Conservation (phyloP, 345 rosid genomes). For the Rhizophora mangle region DNA sequence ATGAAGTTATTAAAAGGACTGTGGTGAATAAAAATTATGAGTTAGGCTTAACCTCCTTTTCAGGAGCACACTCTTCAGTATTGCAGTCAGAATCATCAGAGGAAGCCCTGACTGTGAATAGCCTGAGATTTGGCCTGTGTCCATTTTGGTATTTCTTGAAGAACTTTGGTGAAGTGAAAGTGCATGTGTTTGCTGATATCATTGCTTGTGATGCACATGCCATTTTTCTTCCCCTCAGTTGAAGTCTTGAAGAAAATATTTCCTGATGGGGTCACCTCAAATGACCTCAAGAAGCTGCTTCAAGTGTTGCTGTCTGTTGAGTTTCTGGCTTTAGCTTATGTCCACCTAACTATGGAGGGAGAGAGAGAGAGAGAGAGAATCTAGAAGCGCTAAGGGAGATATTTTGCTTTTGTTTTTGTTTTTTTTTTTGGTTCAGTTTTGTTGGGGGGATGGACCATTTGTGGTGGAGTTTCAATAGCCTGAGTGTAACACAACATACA, state of each 20-base stretch:
- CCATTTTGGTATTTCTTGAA: constrained; percentile 16
- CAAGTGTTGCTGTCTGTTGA: background rate
- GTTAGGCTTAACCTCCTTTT: constrained; percentile 61
- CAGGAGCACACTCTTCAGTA: constrained; percentile 91
- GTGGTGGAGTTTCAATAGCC: constrained; percentile 16
- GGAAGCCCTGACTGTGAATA: constrained; percentile 52
- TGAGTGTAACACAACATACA: background rate
- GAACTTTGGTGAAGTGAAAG: constrained; percentile 48
- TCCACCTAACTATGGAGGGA: no score
- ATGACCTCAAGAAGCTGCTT: constrained; percentile 4
- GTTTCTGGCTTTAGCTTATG: background rate
- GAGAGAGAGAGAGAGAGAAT: background rate
- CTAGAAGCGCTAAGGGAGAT: background rate
- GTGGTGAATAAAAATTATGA: background rate
- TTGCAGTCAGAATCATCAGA: constrained; percentile 74
- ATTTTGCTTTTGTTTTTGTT: background rate
- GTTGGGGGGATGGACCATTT: background rate
- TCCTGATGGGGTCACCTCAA: background rate
- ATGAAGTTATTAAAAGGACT: no score
- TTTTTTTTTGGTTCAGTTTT: background rate
- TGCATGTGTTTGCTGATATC: constrained; percentile 53
- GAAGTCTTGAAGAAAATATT: background rate
- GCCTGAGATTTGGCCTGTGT: constrained; percentile 20
- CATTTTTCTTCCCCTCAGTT: constrained; percentile 25
- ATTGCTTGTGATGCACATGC: constrained; percentile 63